Percentiles rank a stretch among this genome's conserved stretches.
These are phyloP conservation scores for Cyberlindnera subsufficiens DNA, from an alignment of 805 yeast species.

Conservation along the genomic window DNA sequence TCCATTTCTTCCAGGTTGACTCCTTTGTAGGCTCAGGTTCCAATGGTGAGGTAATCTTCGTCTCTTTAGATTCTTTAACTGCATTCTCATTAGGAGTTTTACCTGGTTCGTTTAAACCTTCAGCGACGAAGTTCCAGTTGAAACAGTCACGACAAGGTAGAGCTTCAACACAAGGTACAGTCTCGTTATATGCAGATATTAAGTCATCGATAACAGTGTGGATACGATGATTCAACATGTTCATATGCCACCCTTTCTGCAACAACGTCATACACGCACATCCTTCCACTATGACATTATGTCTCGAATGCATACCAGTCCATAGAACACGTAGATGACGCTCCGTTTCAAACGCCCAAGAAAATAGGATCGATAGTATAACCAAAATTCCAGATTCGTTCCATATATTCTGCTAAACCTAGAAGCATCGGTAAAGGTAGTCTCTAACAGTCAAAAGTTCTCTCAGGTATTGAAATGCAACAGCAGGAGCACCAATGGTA, in stretches of 20 bases:
- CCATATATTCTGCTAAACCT: conserved; percentile 70
- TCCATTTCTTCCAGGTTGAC: conserved; percentile 25
- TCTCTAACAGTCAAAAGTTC: conserved; percentile 77
- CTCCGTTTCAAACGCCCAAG: conserved; percentile 96
- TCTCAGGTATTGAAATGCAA: conserved; percentile 91
- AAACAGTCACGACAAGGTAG: conserved; percentile 88
- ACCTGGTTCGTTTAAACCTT: conserved; percentile 6
- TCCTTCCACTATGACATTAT: conserved; percentile 84
- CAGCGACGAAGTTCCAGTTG: conserved; percentile 73
- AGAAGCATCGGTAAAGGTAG: conserved; percentile 93
- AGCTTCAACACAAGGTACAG: conserved; percentile 68
- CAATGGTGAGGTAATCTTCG: background rate
- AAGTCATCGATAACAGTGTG: conserved; percentile 86
- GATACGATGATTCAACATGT: conserved; percentile 81
- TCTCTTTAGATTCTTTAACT: background rate
- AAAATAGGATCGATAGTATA: conserved; percentile 96
- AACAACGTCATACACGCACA: conserved; percentile 86
- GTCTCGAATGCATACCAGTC: conserved; percentile 98
- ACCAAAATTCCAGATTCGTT: conserved; percentile 91
- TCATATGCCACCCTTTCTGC: conserved; percentile 91
- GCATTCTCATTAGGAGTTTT: background rate
- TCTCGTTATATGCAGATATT: conserved; percentile 61
- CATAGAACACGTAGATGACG: conserved; percentile 78
- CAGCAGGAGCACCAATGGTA: conserved; percentile 85
- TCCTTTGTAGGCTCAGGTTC: conserved; percentile 15